Percentiles rank a stretch among this genome's conserved stretches.
phyloP scores from a whole-genome alignment of 768 basidiomycete species.

The Russula dissimulans region DNA sequence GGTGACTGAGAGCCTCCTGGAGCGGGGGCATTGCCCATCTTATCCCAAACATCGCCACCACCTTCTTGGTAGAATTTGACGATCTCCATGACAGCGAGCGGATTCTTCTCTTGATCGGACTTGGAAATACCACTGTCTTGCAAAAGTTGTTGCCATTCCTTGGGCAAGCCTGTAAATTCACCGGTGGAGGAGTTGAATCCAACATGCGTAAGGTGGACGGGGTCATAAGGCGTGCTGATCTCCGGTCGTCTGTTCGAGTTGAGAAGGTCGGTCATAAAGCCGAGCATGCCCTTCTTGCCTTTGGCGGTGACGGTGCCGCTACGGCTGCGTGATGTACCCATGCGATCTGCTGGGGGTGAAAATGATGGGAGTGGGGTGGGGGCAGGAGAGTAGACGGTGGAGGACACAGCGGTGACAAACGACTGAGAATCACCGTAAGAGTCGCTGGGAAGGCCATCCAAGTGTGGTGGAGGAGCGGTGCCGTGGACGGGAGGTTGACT shows the following conservation, averaged over 20 bases:
- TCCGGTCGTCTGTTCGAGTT: conserved; percentile 70
- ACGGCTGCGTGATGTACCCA: conserved; percentile 30
- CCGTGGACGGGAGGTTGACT: conserved; percentile 31
- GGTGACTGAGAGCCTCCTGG: conserved; percentile 20
- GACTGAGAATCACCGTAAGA: conserved; percentile 2
- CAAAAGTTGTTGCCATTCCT: conserved; percentile 97
- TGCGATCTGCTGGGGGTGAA: conserved; percentile 15
- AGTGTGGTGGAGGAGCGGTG: conserved; percentile 44
- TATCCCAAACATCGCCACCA: conserved; percentile 75
- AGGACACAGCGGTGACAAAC: not conserved
- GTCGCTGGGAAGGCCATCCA: conserved; percentile 5
- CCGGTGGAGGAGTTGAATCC: conserved; percentile 98
- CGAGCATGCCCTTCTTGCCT: conserved; percentile 54
- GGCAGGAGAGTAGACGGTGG: conserved; percentile 5
- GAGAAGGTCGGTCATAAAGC: conserved; percentile 66
- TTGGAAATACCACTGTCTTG: conserved; percentile 94
- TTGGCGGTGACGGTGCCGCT: conserved; percentile 35
- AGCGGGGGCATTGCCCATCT: conserved; percentile 45
- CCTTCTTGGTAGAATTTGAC: conserved; percentile 98
- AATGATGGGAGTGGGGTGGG: conserved; percentile 4
- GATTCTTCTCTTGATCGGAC: conserved; percentile 93
- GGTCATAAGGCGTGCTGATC: conserved; percentile 97
- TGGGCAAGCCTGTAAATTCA: conserved; percentile 95
- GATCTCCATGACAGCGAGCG: conserved; percentile 96
- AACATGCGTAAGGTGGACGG: conserved; percentile 98